Base-by-base conservation (phyloP, 768 basidiomycete species). In the Tephrocybe rancida region DNA sequence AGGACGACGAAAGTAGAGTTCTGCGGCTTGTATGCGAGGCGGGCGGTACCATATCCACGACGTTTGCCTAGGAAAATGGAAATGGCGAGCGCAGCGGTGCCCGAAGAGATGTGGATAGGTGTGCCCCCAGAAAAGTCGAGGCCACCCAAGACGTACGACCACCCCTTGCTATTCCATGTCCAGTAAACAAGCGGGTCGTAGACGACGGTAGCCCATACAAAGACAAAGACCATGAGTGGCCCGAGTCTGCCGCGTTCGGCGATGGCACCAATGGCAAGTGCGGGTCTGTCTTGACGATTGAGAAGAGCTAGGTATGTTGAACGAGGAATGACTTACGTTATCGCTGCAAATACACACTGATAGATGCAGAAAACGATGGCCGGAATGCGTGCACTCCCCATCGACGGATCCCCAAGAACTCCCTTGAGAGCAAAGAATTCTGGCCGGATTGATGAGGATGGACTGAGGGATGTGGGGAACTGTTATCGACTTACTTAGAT, bases 171-270 rank as follows among this genome's bases (percentile, higher is more conserved):
- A 63, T 93, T 94, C 96, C 96, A 98, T 4, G 94, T 91, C 95
- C 95, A 97, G 72, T 91, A 93, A 0, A 93, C 96, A 51, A 98
- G 85, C 1, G 95, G 94, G 64, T 96, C 89, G 70, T 98, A 98
- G 13, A 95, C 92, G 53, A 94, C 63, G 3, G 90, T 91, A 10
- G 84, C 78, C 96, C 96, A 98, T 46, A 84, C 64, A 64, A 98
- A 98, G 60, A 94, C 83, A 72, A 98, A 98, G 50, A 95, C 83
- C 56, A 96, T 80, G 34, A 90, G 73, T 1, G 96, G 96, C 1
- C 93, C 88, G 13, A 97, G 80, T 3, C 90, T 84, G 11, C 83
- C 84, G 44, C 94, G 90, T 64, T 98, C 96, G 8, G 94, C 94
- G 50, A 95, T 85, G 21, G 94, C 96, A 54, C 96, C 96, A 49